phyloP scores from a whole-genome alignment of 208 protist species.

The Leptomonas seymouri region DNA sequence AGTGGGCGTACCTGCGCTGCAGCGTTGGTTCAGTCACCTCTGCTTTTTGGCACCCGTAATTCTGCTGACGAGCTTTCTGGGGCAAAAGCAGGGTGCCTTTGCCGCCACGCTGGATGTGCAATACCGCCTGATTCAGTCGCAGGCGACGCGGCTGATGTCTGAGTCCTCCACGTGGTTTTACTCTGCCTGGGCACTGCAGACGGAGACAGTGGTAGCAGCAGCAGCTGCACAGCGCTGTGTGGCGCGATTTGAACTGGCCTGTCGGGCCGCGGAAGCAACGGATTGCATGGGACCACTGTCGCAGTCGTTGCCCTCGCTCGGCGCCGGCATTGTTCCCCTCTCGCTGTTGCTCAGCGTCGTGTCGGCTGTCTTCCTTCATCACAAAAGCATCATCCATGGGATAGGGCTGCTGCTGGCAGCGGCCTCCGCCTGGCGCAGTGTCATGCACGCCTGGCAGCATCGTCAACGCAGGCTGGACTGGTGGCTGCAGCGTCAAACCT shows the following conservation, averaged over 20 bases:
- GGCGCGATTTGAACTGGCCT: background rate
- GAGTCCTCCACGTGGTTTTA: slow-evolving; percentile 15
- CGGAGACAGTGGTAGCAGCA: slow-evolving; percentile 9
- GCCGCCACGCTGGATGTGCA: background rate
- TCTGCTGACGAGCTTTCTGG: background rate
- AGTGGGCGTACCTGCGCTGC: background rate
- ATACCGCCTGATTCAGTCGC: background rate
- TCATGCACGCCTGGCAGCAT: background rate
- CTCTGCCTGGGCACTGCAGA: slow-evolving; percentile 22
- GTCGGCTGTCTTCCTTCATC: background rate
- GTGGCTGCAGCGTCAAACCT: slow-evolving; percentile 17
- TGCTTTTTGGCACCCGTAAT: background rate
- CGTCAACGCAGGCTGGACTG: background rate
- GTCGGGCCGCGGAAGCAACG: background rate
- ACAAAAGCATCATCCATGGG: background rate
- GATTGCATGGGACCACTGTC: background rate
- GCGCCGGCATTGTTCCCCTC: background rate
- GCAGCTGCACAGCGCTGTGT: slow-evolving; percentile 15
- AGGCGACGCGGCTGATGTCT: slow-evolving; percentile 3
- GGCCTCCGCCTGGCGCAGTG: background rate
- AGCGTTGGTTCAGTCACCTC: background rate
- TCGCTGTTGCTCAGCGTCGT: background rate
- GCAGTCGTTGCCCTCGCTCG: background rate
- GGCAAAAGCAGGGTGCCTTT: background rate
- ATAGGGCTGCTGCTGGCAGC: background rate